These are phyloP conservation scores for Tieghemiomyces parasiticus DNA, from an alignment of 192 early-diverging fungal species.

Conservation along the genomic window DNA sequence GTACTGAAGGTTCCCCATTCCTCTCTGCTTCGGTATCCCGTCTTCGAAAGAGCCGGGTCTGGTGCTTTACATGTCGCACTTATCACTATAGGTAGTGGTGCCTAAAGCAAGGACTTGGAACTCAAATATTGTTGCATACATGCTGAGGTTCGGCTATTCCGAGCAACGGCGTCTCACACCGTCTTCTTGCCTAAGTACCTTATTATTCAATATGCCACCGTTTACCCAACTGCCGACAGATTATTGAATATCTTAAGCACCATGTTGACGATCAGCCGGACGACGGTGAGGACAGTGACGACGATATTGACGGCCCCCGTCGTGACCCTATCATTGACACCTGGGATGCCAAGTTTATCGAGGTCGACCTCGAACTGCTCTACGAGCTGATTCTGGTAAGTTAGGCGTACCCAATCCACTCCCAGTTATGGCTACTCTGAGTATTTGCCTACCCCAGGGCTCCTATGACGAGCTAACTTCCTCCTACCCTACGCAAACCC, in stretches of 20 bases:
- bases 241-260: constrained; percentile 73
- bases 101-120: not conserved
- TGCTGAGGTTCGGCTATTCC: not conserved
- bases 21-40: not conserved
- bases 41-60: not conserved
- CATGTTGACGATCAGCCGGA: constrained; percentile 53
- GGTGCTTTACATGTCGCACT: not conserved
- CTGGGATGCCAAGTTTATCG: constrained; percentile 67
- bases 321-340: constrained; percentile 60
- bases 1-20: not conserved
- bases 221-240: constrained; percentile 17
- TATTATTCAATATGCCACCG: not conserved
- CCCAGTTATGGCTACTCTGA: no score
- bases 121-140: not conserved
- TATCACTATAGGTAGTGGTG: no score
- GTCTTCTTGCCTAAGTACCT: not conserved
- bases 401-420: no score
- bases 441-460: no score
- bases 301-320: constrained; percentile 33
- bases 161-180: not conserved
- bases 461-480: no score
- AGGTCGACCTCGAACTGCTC: constrained; percentile 63
- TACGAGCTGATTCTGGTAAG: constrained; percentile 60
- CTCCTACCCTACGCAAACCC: no score
- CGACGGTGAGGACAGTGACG: constrained; percentile 22